These are phyloP conservation scores for Cladorrhinum samala DNA, from an alignment of 495 filamentous ascomycete genomes.

Conservation along the genomic window DNA sequence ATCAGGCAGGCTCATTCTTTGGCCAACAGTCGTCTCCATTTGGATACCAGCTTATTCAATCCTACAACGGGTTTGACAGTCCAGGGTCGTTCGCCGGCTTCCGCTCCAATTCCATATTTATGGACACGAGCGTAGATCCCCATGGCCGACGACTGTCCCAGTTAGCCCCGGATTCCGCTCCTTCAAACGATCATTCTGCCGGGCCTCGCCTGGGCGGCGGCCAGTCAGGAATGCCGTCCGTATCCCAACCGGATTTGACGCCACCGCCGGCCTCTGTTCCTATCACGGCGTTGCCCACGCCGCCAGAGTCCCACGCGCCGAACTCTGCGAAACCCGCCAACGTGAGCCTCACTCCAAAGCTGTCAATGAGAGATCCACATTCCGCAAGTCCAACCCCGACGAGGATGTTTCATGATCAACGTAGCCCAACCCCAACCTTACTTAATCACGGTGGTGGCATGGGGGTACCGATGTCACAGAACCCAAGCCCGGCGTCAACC, in stretches of 20 bases:
- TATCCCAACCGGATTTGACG: conserved; percentile 3
- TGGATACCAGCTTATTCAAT: conserved; percentile 44
- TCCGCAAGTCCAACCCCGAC: conserved; percentile 19
- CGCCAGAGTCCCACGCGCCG: conserved; percentile 25
- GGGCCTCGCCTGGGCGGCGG: conserved; percentile 14
- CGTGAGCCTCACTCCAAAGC: conserved; percentile 15
- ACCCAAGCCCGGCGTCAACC: conserved; percentile 18
- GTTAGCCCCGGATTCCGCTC: conserved; percentile 45
- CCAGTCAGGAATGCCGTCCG: conserved; percentile 9
- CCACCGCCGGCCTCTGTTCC: conserved; percentile 1
- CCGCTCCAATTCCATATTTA: conserved; percentile 52
- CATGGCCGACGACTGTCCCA: conserved; percentile 47
- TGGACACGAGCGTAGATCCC: conserved; percentile 40
- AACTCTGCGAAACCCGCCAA: conserved; percentile 10
- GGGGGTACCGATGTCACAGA: neutral
- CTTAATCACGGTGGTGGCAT: conserved; percentile 1
- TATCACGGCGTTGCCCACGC: conserved; percentile 19
- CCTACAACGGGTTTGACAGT: conserved; percentile 33
- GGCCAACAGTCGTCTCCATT: conserved; percentile 41
- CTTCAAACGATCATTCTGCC: conserved; percentile 20
- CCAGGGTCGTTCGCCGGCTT: conserved; percentile 35
- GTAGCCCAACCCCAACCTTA: neutral
- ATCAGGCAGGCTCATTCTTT: conserved; percentile 15
- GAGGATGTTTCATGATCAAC: conserved; percentile 13
- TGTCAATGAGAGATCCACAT: neutral